These are phyloP conservation scores for Fusarium nelsonii DNA, from an alignment of 2,329 filamentous ascomycete genomes.

Conservation along the genomic window DNA sequence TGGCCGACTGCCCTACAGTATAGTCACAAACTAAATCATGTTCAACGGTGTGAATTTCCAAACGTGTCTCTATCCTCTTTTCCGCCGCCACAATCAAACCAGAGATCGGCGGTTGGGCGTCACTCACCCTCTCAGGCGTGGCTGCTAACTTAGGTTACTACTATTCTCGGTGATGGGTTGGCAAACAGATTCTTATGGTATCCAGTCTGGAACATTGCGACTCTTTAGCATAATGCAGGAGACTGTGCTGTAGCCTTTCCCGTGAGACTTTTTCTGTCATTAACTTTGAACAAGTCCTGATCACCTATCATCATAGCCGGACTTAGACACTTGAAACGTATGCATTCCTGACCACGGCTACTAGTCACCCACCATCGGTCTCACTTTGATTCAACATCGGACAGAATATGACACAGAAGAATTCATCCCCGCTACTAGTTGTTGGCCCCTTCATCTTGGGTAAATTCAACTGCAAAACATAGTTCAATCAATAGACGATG, in stretches of 20 bases:
- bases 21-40: conserved; percentile 20
- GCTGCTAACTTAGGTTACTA: conserved; percentile 22
- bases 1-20: neutral
- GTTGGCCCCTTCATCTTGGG: neutral
- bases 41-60: conserved; percentile 13
- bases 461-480: neutral
- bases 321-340: conserved; percentile 31
- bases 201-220: conserved; percentile 17
- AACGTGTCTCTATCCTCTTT: conserved; percentile 25
- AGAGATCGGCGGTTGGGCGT: conserved; percentile 34
- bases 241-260: neutral
- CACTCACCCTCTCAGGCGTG: conserved; percentile 11
- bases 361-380: conserved; percentile 20
- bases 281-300: conserved; percentile 7
- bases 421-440: neutral
- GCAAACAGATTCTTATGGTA: conserved; percentile 6
- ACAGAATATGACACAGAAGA: neutral
- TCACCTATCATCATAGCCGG: conserved; percentile 14
- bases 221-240: neutral
- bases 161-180: conserved; percentile 35
- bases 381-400: conserved; percentile 16
- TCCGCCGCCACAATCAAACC: conserved; percentile 22
- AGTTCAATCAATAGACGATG: neutral
- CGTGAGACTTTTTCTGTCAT: neutral
- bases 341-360: conserved; percentile 24